Evolutionary conservation across 495 filamentous ascomycete genomes (phyloP).

Genomic region (Penicillium desertorum): DNA sequence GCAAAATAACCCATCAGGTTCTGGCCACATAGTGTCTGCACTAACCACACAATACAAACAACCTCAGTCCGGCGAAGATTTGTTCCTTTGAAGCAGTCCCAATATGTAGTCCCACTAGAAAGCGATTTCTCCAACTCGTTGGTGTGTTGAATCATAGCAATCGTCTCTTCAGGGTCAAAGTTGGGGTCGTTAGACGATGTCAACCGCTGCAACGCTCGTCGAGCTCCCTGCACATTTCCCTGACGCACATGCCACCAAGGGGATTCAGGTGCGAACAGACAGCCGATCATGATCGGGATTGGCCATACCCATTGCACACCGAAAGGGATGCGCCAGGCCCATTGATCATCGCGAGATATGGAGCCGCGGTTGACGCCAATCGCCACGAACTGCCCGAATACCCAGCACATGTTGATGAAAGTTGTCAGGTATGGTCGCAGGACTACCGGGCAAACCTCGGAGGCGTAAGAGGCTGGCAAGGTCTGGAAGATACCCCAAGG

Average conservation of each 20-base stretch:
- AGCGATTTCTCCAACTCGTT: slow-evolving; percentile 63
- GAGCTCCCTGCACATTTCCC: slow-evolving; percentile 59
- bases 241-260: slow-evolving; percentile 75
- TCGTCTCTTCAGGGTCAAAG: slow-evolving; percentile 63
- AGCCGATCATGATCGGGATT: slow-evolving; percentile 60
- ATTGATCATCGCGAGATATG: slow-evolving; percentile 47
- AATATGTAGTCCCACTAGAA: slow-evolving; percentile 57
- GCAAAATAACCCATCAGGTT: slow-evolving; percentile 70
- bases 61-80: slow-evolving; percentile 69
- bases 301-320: slow-evolving; percentile 76
- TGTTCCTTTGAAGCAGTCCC: slow-evolving; percentile 67
- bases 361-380: slow-evolving; percentile 63
- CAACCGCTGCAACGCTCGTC: slow-evolving; percentile 57
- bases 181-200: slow-evolving; percentile 50
- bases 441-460: slow-evolving; percentile 67
- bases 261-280: slow-evolving; percentile 64
- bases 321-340: slow-evolving; percentile 63
- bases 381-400: slow-evolving; percentile 65
- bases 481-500: slow-evolving; percentile 77
- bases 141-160: slow-evolving; percentile 74
- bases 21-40: slow-evolving; percentile 68
- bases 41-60: slow-evolving; percentile 65
- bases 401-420: slow-evolving; percentile 76
- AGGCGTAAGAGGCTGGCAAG: slow-evolving; percentile 67
- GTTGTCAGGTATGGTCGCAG: slow-evolving; percentile 69